Evolutionary conservation across 2,329 filamentous ascomycete species (phyloP), one percentile per base, ranked within the genome.

Genomic region (Colletotrichum tanaceti): DNA sequence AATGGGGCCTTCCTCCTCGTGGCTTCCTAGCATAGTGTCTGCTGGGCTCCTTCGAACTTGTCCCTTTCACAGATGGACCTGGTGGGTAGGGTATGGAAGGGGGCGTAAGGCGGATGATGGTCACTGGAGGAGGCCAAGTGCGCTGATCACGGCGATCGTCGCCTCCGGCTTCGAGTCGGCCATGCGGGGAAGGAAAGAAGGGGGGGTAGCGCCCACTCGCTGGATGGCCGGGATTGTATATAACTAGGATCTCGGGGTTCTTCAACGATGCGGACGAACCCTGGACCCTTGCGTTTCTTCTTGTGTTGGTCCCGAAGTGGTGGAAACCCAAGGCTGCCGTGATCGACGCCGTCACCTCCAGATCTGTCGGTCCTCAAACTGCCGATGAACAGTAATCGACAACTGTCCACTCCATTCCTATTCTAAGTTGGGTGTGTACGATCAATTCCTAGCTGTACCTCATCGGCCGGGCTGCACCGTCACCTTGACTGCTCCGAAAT

Each of bases 31-130:
- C 43, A 59, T 49, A 35, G 28, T 11, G 52, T n/a, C n/a, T n/a
- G n/a, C 32, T 52, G 16, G 39, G 41, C 18, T 6, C 24, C 11
- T 38, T 41, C 32, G 16, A 28, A 38, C 28, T 32, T 7, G 7
- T 38, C 35, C 35, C 20, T 20, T 70, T 20, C 63, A 67, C 52
- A 64, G 58, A 67, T 70, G 46, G 41, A 63, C 63, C 67, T 49
- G 35, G 63, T 70, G 67, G 63, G 64, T 63, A 58, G 49, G 67
- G 67, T 63, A 59, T n/a, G n/a, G n/a, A n/a, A n/a, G n/a, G 63
- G 67, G 63, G 63, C 7, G 28, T 28, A 32, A 32, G 28, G 28
- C 28, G 28, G 49, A 24, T 32, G 38, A 22, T 53, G 49, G 18
- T 41, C 50, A 47, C 18, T 69, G 55, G 55, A 44, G 46, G 57